Evolutionary conservation across 768 basidiomycete genomes (phyloP).

Genomic region (Neoboletus subvelutipes): DNA sequence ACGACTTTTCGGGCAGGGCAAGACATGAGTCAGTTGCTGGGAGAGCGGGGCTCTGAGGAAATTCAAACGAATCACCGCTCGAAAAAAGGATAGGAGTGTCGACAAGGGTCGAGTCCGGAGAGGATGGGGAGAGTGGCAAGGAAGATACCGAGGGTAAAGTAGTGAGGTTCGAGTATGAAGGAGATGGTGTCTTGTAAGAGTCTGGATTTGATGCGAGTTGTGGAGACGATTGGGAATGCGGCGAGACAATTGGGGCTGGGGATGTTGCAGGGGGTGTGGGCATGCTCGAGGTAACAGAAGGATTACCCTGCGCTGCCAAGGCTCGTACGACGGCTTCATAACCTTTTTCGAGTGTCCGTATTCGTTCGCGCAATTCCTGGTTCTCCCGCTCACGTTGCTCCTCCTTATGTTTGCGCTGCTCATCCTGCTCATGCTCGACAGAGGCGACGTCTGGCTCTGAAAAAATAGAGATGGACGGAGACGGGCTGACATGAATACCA

Average conservation of each 20-base stretch:
- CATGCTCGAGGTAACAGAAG: constrained; percentile 21
- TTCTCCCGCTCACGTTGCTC: constrained; percentile 64
- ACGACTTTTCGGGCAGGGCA: constrained; percentile 22
- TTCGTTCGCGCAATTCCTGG: constrained; percentile 69
- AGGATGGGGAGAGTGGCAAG: constrained; percentile 42
- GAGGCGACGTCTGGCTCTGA: constrained; percentile 27
- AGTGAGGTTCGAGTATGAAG: constrained; percentile 25
- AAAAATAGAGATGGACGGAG: constrained; percentile 13
- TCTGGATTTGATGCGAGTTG: constrained; percentile 23
- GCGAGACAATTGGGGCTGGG: constrained; percentile 7
- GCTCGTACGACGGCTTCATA: constrained; percentile 82
- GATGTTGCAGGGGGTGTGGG: constrained; percentile 16
- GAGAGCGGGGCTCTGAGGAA: constrained; percentile 39
- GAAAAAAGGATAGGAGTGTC: constrained; percentile 32
- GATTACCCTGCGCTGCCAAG: constrained; percentile 56
- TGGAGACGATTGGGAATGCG: constrained; percentile 23
- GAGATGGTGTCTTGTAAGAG: constrained; percentile 22
- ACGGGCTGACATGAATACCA: constrained; percentile 37
- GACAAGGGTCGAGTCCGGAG: constrained; percentile 41
- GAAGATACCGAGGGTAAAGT: constrained; percentile 34
- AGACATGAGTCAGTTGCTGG: constrained; percentile 34
- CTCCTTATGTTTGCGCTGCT: constrained; percentile 35
- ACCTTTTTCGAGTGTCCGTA: constrained; percentile 74
- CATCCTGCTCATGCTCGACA: constrained; percentile 28
- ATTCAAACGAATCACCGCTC: constrained; percentile 28